Evolutionary conservation across 192 early-diverging fungal species (phyloP).

Genomic region (Rhizoclosmatium globosum): DNA sequence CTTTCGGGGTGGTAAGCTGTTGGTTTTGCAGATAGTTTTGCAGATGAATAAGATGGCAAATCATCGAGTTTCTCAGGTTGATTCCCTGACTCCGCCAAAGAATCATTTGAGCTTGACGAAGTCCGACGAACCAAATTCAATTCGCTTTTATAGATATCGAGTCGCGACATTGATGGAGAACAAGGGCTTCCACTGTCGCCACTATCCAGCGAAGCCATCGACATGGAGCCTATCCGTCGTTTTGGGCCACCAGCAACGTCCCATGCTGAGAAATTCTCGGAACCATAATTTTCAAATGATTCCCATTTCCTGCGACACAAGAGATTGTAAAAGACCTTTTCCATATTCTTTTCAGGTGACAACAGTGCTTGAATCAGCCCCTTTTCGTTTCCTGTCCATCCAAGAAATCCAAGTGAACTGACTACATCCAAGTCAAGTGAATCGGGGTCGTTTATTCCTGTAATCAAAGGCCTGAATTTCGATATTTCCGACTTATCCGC

Average conservation of each 20-base stretch:
- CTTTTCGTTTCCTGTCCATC: constrained; percentile 54
- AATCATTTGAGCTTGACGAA: not conserved
- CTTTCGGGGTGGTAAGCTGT: no score
- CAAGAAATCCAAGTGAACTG: constrained; percentile 52
- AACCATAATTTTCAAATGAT: constrained; percentile 59
- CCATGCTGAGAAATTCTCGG: constrained; percentile 35
- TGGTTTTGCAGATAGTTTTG: no score
- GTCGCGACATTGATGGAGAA: not conserved
- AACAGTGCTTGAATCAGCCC: constrained; percentile 21
- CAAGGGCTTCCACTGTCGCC: not conserved
- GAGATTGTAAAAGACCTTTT: constrained; percentile 66
- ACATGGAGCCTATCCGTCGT: constrained; percentile 30
- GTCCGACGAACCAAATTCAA: constrained; percentile 14
- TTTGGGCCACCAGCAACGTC: constrained; percentile 9
- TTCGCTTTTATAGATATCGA: constrained; percentile 24
- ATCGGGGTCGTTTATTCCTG: constrained; percentile 35
- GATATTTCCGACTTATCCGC: not conserved
- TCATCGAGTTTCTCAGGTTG: no score
- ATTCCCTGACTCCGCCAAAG: no score
- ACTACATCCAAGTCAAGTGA: constrained; percentile 57
- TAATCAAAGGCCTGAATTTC: not conserved
- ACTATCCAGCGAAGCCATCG: not conserved
- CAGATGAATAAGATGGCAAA: no score
- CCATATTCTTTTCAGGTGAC: constrained; percentile 35
- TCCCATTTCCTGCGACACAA: constrained; percentile 56